phyloP scores from a whole-genome alignment of 1,284 basidiomycete genomes.

The Tilletia horrida region DNA sequence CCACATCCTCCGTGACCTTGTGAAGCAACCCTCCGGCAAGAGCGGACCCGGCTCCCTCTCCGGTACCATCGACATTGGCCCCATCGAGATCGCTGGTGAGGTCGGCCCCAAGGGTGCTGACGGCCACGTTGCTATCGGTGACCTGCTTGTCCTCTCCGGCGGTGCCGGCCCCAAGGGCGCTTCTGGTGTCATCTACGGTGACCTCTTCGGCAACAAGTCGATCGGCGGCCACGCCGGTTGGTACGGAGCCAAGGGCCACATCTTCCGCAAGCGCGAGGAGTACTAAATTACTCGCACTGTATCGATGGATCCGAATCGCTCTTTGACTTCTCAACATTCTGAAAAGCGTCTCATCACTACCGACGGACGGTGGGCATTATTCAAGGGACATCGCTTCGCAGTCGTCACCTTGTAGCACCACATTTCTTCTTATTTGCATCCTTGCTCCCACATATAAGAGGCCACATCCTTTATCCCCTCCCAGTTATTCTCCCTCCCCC shows the following conservation, averaged over 20 bases:
- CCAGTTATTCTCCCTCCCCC: too few species aligned
- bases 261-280: neutral
- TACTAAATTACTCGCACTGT: too few species aligned
- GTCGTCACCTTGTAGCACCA: too few species aligned
- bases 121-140: slow-evolving; percentile 3
- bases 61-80: neutral
- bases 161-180: slow-evolving; percentile 17
- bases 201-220: slow-evolving; percentile 2
- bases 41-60: neutral
- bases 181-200: slow-evolving; percentile 11
- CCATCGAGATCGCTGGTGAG: slow-evolving; percentile 6
- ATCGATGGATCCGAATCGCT: too few species aligned
- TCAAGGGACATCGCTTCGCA: too few species aligned
- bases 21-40: slow-evolving; percentile 13
- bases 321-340: too few species aligned
- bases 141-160: slow-evolving; percentile 1
- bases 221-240: slow-evolving; percentile 12
- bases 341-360: too few species aligned
- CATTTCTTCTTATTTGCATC: too few species aligned
- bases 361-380: too few species aligned
- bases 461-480: too few species aligned
- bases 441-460: too few species aligned
- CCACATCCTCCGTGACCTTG: neutral
- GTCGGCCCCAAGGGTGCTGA: slow-evolving; percentile 1
- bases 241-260: neutral